Conservation (phyloP, 768 basidiomycete genomes). For the Termitomyces sp. region DNA sequence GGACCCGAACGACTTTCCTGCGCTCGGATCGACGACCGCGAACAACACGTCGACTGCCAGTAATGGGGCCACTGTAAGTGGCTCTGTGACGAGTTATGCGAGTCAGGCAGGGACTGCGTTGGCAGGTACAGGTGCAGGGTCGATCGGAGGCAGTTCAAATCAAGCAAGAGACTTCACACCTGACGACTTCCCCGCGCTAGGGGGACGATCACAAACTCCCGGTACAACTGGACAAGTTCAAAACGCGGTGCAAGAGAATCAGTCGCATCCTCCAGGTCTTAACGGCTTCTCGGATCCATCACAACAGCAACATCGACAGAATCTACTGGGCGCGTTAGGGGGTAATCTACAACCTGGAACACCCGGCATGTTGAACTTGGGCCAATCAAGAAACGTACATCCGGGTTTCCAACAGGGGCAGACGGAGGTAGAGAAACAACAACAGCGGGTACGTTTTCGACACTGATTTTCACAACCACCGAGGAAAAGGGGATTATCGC, state of each 20-base stretch:
- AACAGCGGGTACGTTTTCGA: conserved; percentile 49
- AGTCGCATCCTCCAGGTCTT: conserved; percentile 69
- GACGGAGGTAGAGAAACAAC: conserved; percentile 61
- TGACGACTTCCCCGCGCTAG: conserved; percentile 86
- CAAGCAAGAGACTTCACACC: conserved; percentile 71
- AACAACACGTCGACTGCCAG: conserved; percentile 33
- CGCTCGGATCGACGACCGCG: conserved; percentile 61
- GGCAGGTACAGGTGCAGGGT: conserved; percentile 33
- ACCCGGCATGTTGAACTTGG: conserved; percentile 64
- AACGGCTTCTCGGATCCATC: conserved; percentile 51
- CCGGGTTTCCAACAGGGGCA: conserved; percentile 52
- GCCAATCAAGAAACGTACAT: conserved; percentile 40
- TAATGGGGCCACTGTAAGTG: conserved; percentile 26
- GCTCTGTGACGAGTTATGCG: conserved; percentile 67
- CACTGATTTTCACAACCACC: conserved; percentile 5
- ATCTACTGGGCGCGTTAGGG: conserved; percentile 45
- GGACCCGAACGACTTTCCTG: conserved; percentile 87
- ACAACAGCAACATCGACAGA: conserved; percentile 48
- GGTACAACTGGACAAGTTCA: conserved; percentile 30
- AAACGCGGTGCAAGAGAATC: conserved; percentile 30
- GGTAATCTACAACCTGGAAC: conserved; percentile 37
- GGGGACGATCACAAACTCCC: conserved; percentile 50
- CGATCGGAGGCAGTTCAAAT: conserved; percentile 28
- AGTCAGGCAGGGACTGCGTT: conserved; percentile 69
- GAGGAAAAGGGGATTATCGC: conserved; percentile 1